Evolutionary conservation across 1,284 basidiomycete genomes (phyloP).

Genomic region (Hemileia vastatrix): DNA sequence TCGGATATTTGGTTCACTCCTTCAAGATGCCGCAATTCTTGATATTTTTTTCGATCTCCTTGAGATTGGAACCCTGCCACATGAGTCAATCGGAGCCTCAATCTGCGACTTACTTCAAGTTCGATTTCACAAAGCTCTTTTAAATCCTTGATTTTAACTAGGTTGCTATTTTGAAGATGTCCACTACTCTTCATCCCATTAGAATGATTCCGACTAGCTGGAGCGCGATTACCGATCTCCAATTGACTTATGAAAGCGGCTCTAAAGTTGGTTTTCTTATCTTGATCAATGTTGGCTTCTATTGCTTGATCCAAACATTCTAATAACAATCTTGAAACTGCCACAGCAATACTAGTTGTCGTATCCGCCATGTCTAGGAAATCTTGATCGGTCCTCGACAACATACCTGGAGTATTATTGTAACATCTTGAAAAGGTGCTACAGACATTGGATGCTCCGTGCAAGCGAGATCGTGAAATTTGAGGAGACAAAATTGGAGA

Average conservation of each 20-base stretch:
- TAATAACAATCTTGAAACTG: slow-evolving; percentile 48
- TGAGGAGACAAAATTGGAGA: slow-evolving; percentile 7
- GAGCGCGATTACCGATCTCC: slow-evolving; percentile 17
- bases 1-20: too few species aligned
- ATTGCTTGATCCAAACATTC: slow-evolving; percentile 45
- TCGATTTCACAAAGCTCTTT: slow-evolving; percentile 18
- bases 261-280: slow-evolving; percentile 22
- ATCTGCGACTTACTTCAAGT: slow-evolving; percentile 10
- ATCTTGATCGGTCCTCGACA: slow-evolving; percentile 46
- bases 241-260: slow-evolving; percentile 24
- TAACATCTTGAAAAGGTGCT: slow-evolving; percentile 10
- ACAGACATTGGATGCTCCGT: background rate
- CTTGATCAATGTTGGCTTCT: slow-evolving; percentile 20
- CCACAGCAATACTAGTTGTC: slow-evolving; percentile 47
- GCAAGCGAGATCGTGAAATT: background rate
- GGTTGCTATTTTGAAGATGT: too few species aligned
- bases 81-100: slow-evolving; percentile 5
- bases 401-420: slow-evolving; percentile 41
- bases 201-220: slow-evolving; percentile 16
- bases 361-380: slow-evolving; percentile 48
- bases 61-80: background rate
- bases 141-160: slow-evolving; percentile 1
- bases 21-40: too few species aligned
- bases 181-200: slow-evolving; percentile 26
- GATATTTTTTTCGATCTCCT: background rate